phyloP scores from a whole-genome alignment of 768 basidiomycete genomes.

The Phylloporus rhodoxanthus region DNA sequence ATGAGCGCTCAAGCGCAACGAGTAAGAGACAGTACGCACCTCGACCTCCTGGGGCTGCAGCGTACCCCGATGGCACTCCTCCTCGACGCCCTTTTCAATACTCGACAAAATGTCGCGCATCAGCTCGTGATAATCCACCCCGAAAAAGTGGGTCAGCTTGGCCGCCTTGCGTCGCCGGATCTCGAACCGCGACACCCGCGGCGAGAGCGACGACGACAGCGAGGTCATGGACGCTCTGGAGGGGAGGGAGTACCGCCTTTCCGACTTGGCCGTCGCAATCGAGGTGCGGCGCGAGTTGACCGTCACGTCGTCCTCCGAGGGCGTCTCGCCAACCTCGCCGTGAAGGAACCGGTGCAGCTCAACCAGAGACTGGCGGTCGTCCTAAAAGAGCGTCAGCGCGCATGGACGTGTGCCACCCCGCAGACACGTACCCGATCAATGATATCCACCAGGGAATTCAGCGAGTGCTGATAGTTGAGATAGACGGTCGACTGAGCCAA shows the following conservation, averaged over 20 bases:
- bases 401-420: background rate
- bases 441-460: slow-evolving; percentile 77
- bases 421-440: slow-evolving; percentile 59
- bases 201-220: slow-evolving; percentile 44
- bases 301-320: slow-evolving; percentile 18
- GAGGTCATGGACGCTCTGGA: slow-evolving; percentile 57
- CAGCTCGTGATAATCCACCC: slow-evolving; percentile 75
- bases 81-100: slow-evolving; percentile 69
- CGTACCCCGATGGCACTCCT: slow-evolving; percentile 59
- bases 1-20: background rate
- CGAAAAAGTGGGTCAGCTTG: slow-evolving; percentile 84
- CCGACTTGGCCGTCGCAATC: slow-evolving; percentile 43
- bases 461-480: slow-evolving; percentile 71
- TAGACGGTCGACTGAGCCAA: slow-evolving; percentile 49
- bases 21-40: slow-evolving; percentile 38
- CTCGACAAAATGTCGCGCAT: slow-evolving; percentile 75
- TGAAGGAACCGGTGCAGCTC: slow-evolving; percentile 69
- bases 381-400: slow-evolving; percentile 37
- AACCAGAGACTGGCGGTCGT: slow-evolving; percentile 67
- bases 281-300: slow-evolving; percentile 24
- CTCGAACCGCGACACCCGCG: slow-evolving; percentile 51
- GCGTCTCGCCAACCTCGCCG: slow-evolving; percentile 19
- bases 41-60: slow-evolving; percentile 65
- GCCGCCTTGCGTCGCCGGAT: slow-evolving; percentile 67
- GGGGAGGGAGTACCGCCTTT: slow-evolving; percentile 68